phyloP scores from a whole-genome alignment of 2,329 filamentous ascomycete genomes.

The Venturia oleaginea region DNA sequence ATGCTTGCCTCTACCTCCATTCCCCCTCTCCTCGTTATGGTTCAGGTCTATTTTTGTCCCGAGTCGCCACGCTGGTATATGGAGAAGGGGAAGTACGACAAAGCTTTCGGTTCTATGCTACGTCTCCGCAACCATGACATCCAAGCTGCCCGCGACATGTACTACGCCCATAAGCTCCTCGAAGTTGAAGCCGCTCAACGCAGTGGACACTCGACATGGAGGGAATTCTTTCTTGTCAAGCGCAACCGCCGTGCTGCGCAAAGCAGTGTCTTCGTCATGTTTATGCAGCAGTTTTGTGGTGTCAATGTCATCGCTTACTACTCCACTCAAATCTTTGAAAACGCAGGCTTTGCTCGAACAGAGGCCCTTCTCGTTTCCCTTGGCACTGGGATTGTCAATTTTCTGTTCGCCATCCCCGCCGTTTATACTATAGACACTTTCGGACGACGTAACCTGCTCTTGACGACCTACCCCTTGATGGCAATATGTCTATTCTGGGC shows the following conservation, averaged over 20 bases:
- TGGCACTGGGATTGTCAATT: conserved; percentile 38
- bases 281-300: conserved; percentile 27
- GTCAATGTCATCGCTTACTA: conserved; percentile 24
- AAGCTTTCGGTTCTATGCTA: conserved; percentile 38
- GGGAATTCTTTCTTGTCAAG: too few relatives aligned
- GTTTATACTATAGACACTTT: conserved; percentile 39
- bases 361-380: conserved; percentile 22
- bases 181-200: too few relatives aligned
- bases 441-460: conserved; percentile 34
- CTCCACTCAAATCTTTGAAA: conserved; percentile 22
- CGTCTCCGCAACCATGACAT: conserved; percentile 27
- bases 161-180: conserved; percentile 26
- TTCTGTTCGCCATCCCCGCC: conserved; percentile 37
- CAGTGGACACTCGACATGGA: too few relatives aligned
- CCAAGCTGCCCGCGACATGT: conserved; percentile 34
- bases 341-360: conserved; percentile 3
- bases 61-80: conserved; percentile 26
- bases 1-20: conserved; percentile 42
- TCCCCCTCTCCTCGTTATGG: background rate
- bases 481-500: conserved; percentile 41
- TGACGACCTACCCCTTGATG: conserved; percentile 40
- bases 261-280: conserved; percentile 24
- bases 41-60: conserved; percentile 4
- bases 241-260: conserved; percentile 35
- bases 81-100: conserved; percentile 41